phyloP scores from a whole-genome alignment of 2,329 filamentous ascomycete species.

The Trichophyton rubrum region DNA sequence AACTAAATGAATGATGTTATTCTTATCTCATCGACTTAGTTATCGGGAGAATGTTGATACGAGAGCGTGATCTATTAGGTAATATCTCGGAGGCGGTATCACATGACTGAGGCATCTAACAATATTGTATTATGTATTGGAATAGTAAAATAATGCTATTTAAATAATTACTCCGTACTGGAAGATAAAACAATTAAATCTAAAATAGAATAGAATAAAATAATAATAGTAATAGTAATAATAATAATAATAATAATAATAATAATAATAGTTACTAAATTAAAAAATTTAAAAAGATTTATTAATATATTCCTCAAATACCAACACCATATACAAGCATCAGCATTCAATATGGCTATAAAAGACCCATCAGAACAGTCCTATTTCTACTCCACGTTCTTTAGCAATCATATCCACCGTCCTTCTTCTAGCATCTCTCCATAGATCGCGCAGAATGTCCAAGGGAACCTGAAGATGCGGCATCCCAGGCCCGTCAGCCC shows the following conservation, averaged over 20 bases:
- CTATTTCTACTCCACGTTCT: constrained; percentile 8
- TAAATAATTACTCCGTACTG: too few relatives aligned
- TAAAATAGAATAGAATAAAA: too few relatives aligned
- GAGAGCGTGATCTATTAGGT: neutral
- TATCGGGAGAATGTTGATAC: neutral
- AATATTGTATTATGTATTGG: too few relatives aligned
- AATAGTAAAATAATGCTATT: too few relatives aligned
- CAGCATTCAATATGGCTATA: neutral
- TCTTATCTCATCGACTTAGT: neutral
- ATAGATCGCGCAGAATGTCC: constrained; percentile 8
- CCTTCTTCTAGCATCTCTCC: constrained; percentile 1
- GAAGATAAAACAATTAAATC: too few relatives aligned
- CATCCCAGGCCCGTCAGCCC: constrained; percentile 1
- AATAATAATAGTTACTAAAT: too few relatives aligned
- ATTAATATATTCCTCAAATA: too few relatives aligned
- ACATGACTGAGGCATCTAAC: too few relatives aligned
- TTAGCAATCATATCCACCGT: constrained; percentile 9
- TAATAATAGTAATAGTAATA: too few relatives aligned
- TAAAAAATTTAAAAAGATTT: too few relatives aligned
- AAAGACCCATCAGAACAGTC: constrained; percentile 5
- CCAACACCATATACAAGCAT: neutral
- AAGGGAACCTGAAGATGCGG: constrained; percentile 6
- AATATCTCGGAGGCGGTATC: too few relatives aligned
- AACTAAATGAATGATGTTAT: neutral
- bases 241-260: too few relatives aligned